phyloP scores from a whole-genome alignment of 768 basidiomycete species.

The Termitomyces sp. region DNA sequence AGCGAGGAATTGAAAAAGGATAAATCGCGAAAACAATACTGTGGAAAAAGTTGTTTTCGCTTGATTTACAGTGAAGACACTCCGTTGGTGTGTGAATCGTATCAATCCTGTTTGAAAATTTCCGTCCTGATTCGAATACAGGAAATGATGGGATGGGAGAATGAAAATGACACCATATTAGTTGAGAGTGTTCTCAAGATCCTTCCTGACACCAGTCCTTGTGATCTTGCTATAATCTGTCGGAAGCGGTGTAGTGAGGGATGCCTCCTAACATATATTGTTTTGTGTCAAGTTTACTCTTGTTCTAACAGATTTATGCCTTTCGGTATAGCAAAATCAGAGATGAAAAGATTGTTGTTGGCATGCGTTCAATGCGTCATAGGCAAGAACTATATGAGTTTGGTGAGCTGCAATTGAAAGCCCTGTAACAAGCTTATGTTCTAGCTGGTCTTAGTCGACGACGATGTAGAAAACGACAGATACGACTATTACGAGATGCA shows the following conservation, averaged over 20 bases:
- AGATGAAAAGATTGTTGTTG: conserved; percentile 1
- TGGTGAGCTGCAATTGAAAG: neutral
- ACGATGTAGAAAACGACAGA: neutral
- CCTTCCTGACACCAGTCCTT: conserved; percentile 41
- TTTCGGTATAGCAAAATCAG: conserved; percentile 13
- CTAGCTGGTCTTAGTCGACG: conserved; percentile 5
- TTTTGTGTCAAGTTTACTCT: conserved; percentile 8
- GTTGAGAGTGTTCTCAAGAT: conserved; percentile 33
- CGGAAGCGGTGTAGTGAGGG: conserved; percentile 39
- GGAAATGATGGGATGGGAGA: conserved; percentile 20
- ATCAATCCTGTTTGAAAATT: neutral
- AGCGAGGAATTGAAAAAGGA: conserved; percentile 6
- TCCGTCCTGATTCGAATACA: neutral
- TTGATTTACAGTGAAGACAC: conserved; percentile 4
- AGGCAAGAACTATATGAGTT: neutral
- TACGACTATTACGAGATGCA: conserved; percentile 9
- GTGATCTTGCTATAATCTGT: conserved; percentile 42
- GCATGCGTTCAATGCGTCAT: neutral
- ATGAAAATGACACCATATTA: conserved; percentile 15
- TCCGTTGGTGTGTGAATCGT: neutral
- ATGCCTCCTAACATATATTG: conserved; percentile 10
- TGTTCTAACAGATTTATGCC: conserved; percentile 16
- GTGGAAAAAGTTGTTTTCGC: conserved; percentile 18
- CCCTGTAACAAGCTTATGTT: neutral
- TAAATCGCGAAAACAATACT: neutral